Base-by-base conservation (phyloP, 164 flowering plant species). In the Nelumbo lutea region DNA sequence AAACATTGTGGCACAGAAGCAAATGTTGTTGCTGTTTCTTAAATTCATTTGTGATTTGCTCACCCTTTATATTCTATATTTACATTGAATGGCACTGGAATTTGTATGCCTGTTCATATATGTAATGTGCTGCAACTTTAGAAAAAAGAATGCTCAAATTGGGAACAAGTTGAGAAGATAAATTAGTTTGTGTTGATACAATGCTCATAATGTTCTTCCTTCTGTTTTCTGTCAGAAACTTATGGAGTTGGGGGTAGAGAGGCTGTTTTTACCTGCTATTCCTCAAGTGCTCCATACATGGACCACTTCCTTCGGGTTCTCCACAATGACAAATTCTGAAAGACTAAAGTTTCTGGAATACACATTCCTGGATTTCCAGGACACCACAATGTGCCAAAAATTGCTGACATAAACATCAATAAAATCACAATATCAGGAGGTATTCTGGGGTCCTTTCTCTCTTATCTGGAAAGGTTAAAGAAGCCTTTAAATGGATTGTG, bases 371-470 rank as follows among this genome's bases (percentile, higher is more conserved):
- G 83, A 86, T 74, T 92, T 95, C 73, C 88, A 73, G 72, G 95
- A 74, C 10, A 89, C 98, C 1, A 46, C 73, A 4, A 79, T 88
- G 94, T 95, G 99, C 83, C 93, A 87, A 62, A 95, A 90, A 77
- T 68, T 77, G 6, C 69, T 91, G 47, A 67, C 11, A 42, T 63
- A 69, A 63, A 65, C 55, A 58, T 66, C 69, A 14, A 45, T 66
- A 45, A 69, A 72, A 59, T 59, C 71, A 74, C 55, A 4, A 45
- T 63, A 76, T 46, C 48, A 46, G 7, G 48, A 46, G 48, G 48
- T 46, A 46, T 7, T 4, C 5, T 46, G 53, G 43, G 56, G 38
- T 70, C 43, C 47, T 56, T 14, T 47, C 47, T 48, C 59, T 62
- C 64, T 59, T 4, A 1, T 50, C 38, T 41, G 4, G 59, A 27